Percentiles rank a stretch among this genome's conserved stretches.
Evolutionary conservation across 495 filamentous ascomycete genomes (phyloP).

Genomic region (Aspergillus campestris): DNA sequence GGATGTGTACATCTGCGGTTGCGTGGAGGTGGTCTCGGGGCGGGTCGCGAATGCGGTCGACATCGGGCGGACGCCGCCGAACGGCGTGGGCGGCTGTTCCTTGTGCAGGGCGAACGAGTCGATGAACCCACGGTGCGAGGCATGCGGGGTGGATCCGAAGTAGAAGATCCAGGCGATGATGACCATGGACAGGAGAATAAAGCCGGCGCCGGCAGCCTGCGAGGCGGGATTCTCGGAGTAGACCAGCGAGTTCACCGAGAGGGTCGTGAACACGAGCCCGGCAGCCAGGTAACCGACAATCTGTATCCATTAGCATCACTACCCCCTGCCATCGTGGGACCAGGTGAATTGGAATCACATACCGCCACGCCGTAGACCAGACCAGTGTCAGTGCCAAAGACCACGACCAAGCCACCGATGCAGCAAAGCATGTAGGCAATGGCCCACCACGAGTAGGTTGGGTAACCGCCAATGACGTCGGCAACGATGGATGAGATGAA

Average conservation of each 20-base stretch:
- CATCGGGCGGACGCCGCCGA: slow-evolving; percentile 54
- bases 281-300: slow-evolving; percentile 79
- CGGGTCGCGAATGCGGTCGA: slow-evolving; percentile 45
- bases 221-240: slow-evolving; percentile 60
- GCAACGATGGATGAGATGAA: slow-evolving; percentile 80
- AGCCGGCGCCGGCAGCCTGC: slow-evolving; percentile 85
- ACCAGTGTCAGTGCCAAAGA: slow-evolving; percentile 71
- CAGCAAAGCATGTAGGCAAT: slow-evolving; percentile 75
- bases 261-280: slow-evolving; percentile 74
- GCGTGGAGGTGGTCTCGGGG: slow-evolving; percentile 72
- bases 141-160: slow-evolving; percentile 86
- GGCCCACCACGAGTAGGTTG: slow-evolving; percentile 86
- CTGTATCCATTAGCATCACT: slow-evolving; percentile 28
- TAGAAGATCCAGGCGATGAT: slow-evolving; percentile 98
- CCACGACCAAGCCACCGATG: slow-evolving; percentile 69
- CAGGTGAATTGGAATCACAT: slow-evolving; percentile 18
- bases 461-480: slow-evolving; percentile 51
- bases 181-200: slow-evolving; percentile 93
- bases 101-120: slow-evolving; percentile 95
- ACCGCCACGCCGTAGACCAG: slow-evolving; percentile 86
- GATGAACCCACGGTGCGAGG: slow-evolving; percentile 81
- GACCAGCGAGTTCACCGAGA: slow-evolving; percentile 73
- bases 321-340: not conserved
- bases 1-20: slow-evolving; percentile 95
- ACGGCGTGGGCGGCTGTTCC: slow-evolving; percentile 56